A percentile compares a stretch with the other conserved stretches of the same genome.
Conservation (phyloP, 768 basidiomycete genomes). For the Mycena pura region DNA sequence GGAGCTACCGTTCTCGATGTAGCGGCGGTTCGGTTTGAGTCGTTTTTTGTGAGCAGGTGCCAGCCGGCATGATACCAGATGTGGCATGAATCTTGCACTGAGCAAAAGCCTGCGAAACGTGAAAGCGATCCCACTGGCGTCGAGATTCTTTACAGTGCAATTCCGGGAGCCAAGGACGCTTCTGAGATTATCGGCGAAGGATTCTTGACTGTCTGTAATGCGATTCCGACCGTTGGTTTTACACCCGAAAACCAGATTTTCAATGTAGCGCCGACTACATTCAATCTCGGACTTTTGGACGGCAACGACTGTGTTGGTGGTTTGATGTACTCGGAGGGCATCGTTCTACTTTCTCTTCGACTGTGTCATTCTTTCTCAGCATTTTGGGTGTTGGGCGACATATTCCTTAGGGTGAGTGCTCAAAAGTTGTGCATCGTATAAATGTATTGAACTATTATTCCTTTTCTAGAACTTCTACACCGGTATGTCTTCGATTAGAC, state of each 20-base stretch:
- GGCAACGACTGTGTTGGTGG: slow-evolving; percentile 23
- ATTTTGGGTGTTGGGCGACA: slow-evolving; percentile 22
- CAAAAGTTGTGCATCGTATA: background rate
- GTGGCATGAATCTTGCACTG: too few relatives aligned
- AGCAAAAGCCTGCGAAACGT: too few relatives aligned
- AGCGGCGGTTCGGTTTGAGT: too few relatives aligned
- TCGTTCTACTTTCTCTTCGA: background rate
- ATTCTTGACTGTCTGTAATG: slow-evolving; percentile 35
- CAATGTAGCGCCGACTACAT: slow-evolving; percentile 15
- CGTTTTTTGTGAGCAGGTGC: too few relatives aligned
- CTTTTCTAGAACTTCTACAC: slow-evolving; percentile 21
- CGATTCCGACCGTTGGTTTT: slow-evolving; percentile 14
- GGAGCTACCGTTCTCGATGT: too few relatives aligned
- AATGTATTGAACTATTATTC: background rate
- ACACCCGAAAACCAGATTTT: slow-evolving; percentile 11
- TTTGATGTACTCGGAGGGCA: background rate
- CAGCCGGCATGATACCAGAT: too few relatives aligned
- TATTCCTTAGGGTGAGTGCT: slow-evolving; percentile 19
- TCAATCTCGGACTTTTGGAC: slow-evolving; percentile 20
- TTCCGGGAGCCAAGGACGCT: slow-evolving; percentile 41
- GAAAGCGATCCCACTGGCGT: slow-evolving; percentile 35
- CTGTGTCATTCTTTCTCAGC: background rate
- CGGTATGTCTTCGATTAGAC: background rate
- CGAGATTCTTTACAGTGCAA: slow-evolving; percentile 35
- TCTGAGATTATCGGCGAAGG: slow-evolving; percentile 34